Conservation (phyloP, 805 yeast genomes). For the Saccharomyces paradoxus region DNA sequence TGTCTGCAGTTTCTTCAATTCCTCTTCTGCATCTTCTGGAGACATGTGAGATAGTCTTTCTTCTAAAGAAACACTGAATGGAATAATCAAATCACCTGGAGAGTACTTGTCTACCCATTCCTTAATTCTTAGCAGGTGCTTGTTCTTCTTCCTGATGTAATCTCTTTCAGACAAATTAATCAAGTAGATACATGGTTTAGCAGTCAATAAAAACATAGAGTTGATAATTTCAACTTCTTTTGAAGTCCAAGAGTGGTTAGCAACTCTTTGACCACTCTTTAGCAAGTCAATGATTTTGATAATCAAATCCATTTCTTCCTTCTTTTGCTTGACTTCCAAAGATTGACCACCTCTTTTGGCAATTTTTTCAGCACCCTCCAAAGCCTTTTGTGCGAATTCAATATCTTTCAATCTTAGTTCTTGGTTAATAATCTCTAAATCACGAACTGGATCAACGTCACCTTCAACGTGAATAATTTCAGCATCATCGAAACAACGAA, state of each 20-base stretch:
- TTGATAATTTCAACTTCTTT: conserved; percentile 90
- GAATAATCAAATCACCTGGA: conserved; percentile 85
- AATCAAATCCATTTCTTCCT: conserved; percentile 73
- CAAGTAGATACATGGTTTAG: conserved; percentile 90
- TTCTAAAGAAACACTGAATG: conserved; percentile 87
- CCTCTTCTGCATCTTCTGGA: conserved; percentile 72
- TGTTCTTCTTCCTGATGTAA: conserved; percentile 80
- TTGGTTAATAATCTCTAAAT: conserved; percentile 80
- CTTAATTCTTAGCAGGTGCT: conserved; percentile 71
- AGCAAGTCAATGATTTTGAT: conserved; percentile 65
- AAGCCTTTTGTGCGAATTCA: conserved; percentile 82
- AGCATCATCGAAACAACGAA: conserved; percentile 94
- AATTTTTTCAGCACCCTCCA: conserved; percentile 68
- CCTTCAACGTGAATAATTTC: conserved; percentile 96
- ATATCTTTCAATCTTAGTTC: conserved; percentile 95
- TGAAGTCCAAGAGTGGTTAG: conserved; percentile 78
- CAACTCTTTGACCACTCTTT: conserved; percentile 80
- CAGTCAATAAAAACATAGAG: conserved; percentile 78
- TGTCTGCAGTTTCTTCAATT: conserved; percentile 66
- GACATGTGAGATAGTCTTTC: conserved; percentile 83
- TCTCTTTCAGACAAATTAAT: conserved; percentile 86
- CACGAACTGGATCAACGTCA: conserved; percentile 92
- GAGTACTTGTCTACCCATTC: conserved; percentile 79
- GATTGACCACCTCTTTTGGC: conserved; percentile 85
- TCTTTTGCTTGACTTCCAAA: conserved; percentile 80